phyloP scores from a whole-genome alignment of 78 protist genomes.

The Dictyostelium intermedium region DNA sequence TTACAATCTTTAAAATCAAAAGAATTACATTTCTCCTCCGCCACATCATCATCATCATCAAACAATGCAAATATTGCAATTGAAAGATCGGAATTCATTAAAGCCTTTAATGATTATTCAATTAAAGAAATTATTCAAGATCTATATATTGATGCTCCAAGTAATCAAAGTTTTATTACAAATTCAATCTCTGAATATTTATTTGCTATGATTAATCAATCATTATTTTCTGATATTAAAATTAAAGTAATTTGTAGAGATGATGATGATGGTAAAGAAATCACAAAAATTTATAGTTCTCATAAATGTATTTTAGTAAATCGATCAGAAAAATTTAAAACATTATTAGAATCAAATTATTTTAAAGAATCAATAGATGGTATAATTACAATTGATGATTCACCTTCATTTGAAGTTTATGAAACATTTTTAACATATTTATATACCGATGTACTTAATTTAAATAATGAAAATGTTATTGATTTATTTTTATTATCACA shows the following conservation, averaged over 20 bases:
- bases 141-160: background rate
- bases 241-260: background rate
- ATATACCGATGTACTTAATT: constrained; percentile 31
- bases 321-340: constrained; percentile 45
- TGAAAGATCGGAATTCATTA: background rate
- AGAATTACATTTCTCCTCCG: too few relatives aligned
- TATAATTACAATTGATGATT: background rate
- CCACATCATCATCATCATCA: too few relatives aligned
- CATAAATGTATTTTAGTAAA: constrained; percentile 56
- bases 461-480: constrained; percentile 39
- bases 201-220: constrained; percentile 8
- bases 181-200: constrained; percentile 5
- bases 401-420: background rate
- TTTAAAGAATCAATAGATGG: constrained; percentile 37
- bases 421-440: background rate
- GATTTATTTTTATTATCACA: constrained; percentile 32
- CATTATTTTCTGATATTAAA: constrained; percentile 25
- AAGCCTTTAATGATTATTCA: background rate
- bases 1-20: background rate
- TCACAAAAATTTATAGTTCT: background rate
- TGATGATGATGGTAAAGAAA: background rate
- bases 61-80: background rate
- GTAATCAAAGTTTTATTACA: background rate
- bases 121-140: background rate
- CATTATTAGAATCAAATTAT: constrained; percentile 24